phyloP scores from a whole-genome alignment of 352 stramenopile genomes.

The Phytophthora pistaciae region DNA sequence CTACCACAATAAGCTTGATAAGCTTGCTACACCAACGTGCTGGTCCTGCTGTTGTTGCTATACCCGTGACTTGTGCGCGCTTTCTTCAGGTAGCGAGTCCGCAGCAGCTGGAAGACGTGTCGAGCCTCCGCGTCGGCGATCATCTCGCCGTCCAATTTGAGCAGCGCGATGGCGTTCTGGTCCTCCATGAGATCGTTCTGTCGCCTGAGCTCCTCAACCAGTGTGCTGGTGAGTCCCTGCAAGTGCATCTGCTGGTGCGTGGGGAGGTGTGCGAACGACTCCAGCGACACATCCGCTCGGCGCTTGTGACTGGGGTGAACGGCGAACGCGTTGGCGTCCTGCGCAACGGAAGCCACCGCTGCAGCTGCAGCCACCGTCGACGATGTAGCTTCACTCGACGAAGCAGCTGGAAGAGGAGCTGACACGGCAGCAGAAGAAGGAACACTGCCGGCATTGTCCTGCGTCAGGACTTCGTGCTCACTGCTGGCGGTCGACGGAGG shows the following conservation, averaged over 20 bases:
- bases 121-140: conserved; percentile 58
- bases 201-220: conserved; percentile 64
- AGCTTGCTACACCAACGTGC: conserved; percentile 22
- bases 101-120: conserved; percentile 61
- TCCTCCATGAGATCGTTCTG: conserved; percentile 80
- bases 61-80: conserved; percentile 37
- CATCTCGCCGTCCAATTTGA: conserved; percentile 60
- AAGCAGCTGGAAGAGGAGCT: background rate
- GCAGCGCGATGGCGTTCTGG: conserved; percentile 75
- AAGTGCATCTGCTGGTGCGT: conserved; percentile 27
- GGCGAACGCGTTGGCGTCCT: conserved; percentile 10
- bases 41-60: conserved; percentile 25
- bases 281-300: conserved; percentile 21
- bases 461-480: conserved; percentile 15
- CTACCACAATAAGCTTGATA: no score
- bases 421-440: conserved; percentile 7
- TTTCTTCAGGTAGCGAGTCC: conserved; percentile 64
- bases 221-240: conserved; percentile 36
- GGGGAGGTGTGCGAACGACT: conserved; percentile 14
- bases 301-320: conserved; percentile 19
- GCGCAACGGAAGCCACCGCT: conserved; percentile 10
- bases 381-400: background rate
- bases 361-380: conserved; percentile 15
- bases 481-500: conserved; percentile 15
- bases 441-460: background rate